Evolutionary conservation across 2,329 filamentous ascomycete species (phyloP), one percentile per base, ranked within the genome.

Genomic region (Emericellopsis cladophorae): DNA sequence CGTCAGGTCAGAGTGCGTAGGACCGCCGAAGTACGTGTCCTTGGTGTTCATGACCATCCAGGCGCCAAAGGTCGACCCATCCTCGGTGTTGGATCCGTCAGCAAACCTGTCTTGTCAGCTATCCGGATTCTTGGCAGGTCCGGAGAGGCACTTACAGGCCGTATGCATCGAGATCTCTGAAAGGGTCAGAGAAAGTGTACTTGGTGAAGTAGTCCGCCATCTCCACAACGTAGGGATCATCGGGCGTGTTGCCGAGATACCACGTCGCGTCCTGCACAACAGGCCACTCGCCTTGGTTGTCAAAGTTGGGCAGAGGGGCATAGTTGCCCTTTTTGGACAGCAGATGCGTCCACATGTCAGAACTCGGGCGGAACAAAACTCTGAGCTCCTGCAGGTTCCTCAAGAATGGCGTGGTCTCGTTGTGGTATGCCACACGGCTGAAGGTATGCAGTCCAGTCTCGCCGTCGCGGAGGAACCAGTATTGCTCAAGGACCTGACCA

Each of bases 1-100:
- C 0, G 68, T 68, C 6, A 81, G 57, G 48, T 81, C 78, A 0
- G 75, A 79, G 53, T 80, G 75, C 3, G 75, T 56, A 0, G 76
- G 76, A 0, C 76, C 77, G 8, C 72, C 72, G 49, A 71, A 79
- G 48, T 78, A 79, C 0, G 74, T 77, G 40, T 81, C 76, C 46
- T 68, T 71, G 0, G 72, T 79, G 49, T 79, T 79, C 68, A 77
- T 74, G 1, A 81, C 73, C 12, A 81, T 56, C 76, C 75, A 81
- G 2, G 72, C 71, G 2, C 76, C 76, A 45, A 69, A 80, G 0
- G 69, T 70, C 1, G 62, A 65, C 11, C 68, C 68, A 43, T 72
- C 67, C 15, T 60, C 47, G 12, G 66, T 75, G 12, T 59, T 49
- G 8, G 54, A 55, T 38, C 58, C 57, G 39, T 65, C 61, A 16